Evolutionary conservation across 2,329 filamentous ascomycete species (phyloP).

Genomic region (Curvularia spicifera): DNA sequence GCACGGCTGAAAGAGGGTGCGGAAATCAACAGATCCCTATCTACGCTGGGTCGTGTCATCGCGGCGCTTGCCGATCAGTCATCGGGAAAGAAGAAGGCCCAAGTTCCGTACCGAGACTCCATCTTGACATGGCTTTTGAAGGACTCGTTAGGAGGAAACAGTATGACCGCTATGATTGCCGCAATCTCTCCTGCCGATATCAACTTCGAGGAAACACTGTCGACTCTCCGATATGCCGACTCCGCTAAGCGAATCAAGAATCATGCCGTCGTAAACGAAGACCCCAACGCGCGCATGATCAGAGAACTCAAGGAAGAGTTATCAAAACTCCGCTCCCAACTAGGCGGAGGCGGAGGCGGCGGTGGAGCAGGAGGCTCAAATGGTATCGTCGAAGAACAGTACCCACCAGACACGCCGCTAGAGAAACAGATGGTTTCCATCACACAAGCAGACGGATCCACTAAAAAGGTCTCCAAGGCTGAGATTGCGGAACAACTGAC

Average conservation of each 20-base stretch:
- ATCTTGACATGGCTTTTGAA: slow-evolving; percentile 96
- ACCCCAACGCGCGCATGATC: slow-evolving; percentile 98
- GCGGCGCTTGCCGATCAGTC: slow-evolving; percentile 91
- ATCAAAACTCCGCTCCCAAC: slow-evolving; percentile 81
- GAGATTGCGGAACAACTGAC: slow-evolving; percentile 96
- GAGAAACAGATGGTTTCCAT: slow-evolving; percentile 98
- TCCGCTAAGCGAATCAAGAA: slow-evolving; percentile 99
- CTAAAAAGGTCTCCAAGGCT: slow-evolving; percentile 97
- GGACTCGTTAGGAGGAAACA: slow-evolving; percentile 96
- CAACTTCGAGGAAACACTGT: slow-evolving; percentile 97
- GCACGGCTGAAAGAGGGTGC: slow-evolving; percentile 95
- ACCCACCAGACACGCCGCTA: slow-evolving; percentile 87
- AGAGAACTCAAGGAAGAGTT: slow-evolving; percentile 96
- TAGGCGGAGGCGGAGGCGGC: slow-evolving; percentile 59
- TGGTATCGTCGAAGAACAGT: slow-evolving; percentile 71
- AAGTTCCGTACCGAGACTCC: slow-evolving; percentile 97
- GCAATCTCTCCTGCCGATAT: slow-evolving; percentile 98
- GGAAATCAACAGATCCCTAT: slow-evolving; percentile 96
- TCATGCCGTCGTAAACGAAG: slow-evolving; percentile 98
- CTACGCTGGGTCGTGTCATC: slow-evolving; percentile 96
- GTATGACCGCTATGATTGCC: slow-evolving; percentile 99
- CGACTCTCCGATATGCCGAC: slow-evolving; percentile 93
- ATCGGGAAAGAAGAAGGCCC: slow-evolving; percentile 76
- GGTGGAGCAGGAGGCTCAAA: slow-evolving; percentile 42
- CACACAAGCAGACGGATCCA: slow-evolving; percentile 78